phyloP scores from a whole-genome alignment of 2,329 filamentous ascomycete species.

The Seiridium cupressi region DNA sequence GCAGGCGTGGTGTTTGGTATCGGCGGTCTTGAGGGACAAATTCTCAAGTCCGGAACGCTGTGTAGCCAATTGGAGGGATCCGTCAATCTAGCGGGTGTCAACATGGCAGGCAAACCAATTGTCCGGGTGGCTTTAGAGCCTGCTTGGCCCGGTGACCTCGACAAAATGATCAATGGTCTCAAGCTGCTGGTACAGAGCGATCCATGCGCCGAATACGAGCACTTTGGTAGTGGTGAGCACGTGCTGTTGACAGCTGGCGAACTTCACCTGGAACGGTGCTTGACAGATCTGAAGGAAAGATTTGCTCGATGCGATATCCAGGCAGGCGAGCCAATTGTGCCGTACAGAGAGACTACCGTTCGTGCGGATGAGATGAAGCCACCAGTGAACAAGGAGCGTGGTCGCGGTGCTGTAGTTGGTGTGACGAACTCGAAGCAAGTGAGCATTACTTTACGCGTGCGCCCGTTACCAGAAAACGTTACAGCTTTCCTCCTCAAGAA shows the following conservation, averaged over 20 bases:
- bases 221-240: conserved; percentile 89
- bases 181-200: conserved; percentile 90
- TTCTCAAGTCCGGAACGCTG: conserved; percentile 93
- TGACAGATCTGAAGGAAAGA: conserved; percentile 88
- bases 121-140: conserved; percentile 96
- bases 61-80: conserved; percentile 85
- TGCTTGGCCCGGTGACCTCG: conserved; percentile 81
- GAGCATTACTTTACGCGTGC: conserved; percentile 71
- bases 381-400: conserved; percentile 80
- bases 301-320: conserved; percentile 96
- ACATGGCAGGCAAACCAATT: conserved; percentile 80
- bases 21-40: conserved; percentile 83
- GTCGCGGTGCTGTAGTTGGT: conserved; percentile 74
- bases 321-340: conserved; percentile 89
- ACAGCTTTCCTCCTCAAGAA: conserved; percentile 87
- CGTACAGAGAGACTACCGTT: conserved; percentile 91
- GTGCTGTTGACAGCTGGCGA: conserved; percentile 93
- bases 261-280: conserved; percentile 86
- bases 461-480: conserved; percentile 73
- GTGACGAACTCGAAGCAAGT: conserved; percentile 85
- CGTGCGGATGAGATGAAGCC: conserved; percentile 88
- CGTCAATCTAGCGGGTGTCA: conserved; percentile 85
- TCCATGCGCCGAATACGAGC: conserved; percentile 93
- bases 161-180: conserved; percentile 91
- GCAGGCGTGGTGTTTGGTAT: conserved; percentile 96